Base-by-base conservation (phyloP, 2,329 filamentous ascomycete genomes). In the Calonectria montana region DNA sequence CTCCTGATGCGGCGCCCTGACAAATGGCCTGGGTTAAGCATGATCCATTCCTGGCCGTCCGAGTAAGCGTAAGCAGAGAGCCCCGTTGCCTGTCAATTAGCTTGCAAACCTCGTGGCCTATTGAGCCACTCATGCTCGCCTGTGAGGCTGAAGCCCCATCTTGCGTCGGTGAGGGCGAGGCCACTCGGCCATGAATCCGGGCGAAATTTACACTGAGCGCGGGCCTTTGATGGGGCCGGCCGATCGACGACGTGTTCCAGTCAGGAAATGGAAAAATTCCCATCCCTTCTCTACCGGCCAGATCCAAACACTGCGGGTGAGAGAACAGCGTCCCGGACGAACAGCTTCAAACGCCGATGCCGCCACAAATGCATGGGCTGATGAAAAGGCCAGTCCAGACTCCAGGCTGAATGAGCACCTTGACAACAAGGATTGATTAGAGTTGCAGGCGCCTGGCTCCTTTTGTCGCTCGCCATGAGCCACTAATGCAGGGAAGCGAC, bases 401-500 rank as follows among this genome's bases (percentile, higher is more conserved):
- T 74, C 75, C 62, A 72, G 70, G 69, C 75, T 69, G 57, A 65
- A 70, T 70, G 65, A 29, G 74, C 74, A 67, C 41, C 21, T 79
- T 71, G 74, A 72, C 64, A 43, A 63, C 69, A 72, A 76, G 69
- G 71, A 71, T 75, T 13, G 57, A 74, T 74, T 77, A 76, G 77
- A 74, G 69, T 73, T 79, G 72, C 73, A 64, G 73, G 65, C 65
- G 66, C 69, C 74, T 73, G 73, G 71, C 74, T 70, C 39, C 29
- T 64, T 68, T 71, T 43, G 70, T 69, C 65, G 55, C 67, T 43
- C 65, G 53, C 69, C 72, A 67, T 75, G 67, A 65, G 67, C 74
- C 70, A 70, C 74, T 75, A 75, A 75, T 75, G 74, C 74, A 75
- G 48, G 70, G 73, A 75, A 73, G 77, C 70, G 69, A 72, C 65